Conservation (phyloP, 192 early-diverging fungal genomes). For the Bifiguratus adelaidae region DNA sequence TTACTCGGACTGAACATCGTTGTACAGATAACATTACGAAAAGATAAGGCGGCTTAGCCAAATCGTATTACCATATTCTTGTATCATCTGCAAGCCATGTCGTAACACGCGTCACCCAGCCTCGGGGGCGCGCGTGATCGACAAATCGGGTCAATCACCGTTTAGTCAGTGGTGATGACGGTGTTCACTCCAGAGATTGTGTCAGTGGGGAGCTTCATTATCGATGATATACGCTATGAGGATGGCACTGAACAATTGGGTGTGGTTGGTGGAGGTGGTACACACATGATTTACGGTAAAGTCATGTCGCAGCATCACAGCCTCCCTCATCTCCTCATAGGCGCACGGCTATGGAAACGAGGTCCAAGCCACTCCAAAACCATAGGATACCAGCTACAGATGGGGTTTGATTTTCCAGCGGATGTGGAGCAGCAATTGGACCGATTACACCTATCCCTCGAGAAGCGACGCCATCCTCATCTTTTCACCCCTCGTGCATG, state of each 20-base stretch:
- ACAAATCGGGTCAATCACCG: too few relatives aligned
- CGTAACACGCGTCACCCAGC: too few relatives aligned
- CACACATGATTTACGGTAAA: constrained; percentile 29
- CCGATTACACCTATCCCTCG: constrained; percentile 12
- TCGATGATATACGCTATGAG: constrained; percentile 16
- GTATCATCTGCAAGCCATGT: too few relatives aligned
- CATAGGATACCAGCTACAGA: constrained; percentile 20
- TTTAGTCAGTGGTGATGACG: neutral
- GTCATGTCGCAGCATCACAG: neutral
- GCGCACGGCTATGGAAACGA: constrained; percentile 25
- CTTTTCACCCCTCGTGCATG: constrained; percentile 20
- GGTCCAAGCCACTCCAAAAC: constrained; percentile 9
- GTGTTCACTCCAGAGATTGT: neutral
- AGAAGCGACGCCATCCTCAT: constrained; percentile 7
- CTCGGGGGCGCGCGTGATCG: too few relatives aligned
- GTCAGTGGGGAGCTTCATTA: constrained; percentile 21
- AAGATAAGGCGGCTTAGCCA: too few relatives aligned
- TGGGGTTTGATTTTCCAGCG: constrained; percentile 22
- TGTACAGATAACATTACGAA: too few relatives aligned
- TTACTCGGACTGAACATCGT: too few relatives aligned
- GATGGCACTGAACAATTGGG: constrained; percentile 16
- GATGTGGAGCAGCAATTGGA: constrained; percentile 10
- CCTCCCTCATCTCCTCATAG: constrained; percentile 4
- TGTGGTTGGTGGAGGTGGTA: constrained; percentile 25
- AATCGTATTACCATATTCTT: too few relatives aligned